These are phyloP conservation scores for Cladosporium sp. DNA, from an alignment of 2,329 filamentous ascomycete genomes.

Conservation along the genomic window DNA sequence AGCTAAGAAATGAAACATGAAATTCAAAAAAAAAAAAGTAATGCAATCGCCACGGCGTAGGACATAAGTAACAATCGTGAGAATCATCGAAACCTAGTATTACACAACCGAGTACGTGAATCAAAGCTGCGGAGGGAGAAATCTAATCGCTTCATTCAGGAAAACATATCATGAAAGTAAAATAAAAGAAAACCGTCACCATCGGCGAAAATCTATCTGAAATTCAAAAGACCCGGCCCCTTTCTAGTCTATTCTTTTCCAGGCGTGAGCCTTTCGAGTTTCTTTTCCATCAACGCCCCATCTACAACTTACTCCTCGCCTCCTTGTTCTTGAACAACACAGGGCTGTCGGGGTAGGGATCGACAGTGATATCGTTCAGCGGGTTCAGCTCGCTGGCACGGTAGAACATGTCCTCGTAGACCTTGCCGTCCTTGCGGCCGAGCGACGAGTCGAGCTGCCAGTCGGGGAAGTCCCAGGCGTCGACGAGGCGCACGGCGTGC, in stretches of 20 bases:
- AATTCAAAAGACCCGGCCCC: not conserved
- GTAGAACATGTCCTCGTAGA: slow-evolving; percentile 76
- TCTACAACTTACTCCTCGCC: slow-evolving; percentile 40
- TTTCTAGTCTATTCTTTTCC: not conserved
- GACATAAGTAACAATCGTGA: no score
- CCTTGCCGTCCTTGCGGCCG: slow-evolving; percentile 70
- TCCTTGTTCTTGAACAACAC: slow-evolving; percentile 63
- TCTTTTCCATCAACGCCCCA: not conserved
- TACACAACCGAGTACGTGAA: not conserved
- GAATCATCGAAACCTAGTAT: no score
- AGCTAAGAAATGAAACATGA: not conserved
- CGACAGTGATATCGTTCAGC: slow-evolving; percentile 68
- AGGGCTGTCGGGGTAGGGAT: slow-evolving; percentile 67
- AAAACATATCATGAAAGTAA: not conserved
- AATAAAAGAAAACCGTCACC: not conserved
- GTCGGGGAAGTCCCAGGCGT: slow-evolving; percentile 75
- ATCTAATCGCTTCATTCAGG: not conserved
- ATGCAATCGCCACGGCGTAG: no score
- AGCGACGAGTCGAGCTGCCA: slow-evolving; percentile 74
- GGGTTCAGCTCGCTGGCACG: slow-evolving; percentile 72
- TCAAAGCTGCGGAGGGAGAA: not conserved
- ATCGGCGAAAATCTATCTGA: not conserved
- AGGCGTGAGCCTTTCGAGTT: slow-evolving; percentile 15
- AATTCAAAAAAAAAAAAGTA: no score
- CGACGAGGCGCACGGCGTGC: slow-evolving; percentile 69